These are phyloP conservation scores for Alternaria gaisen DNA, from an alignment of 2,329 filamentous ascomycete genomes.

Conservation along the genomic window DNA sequence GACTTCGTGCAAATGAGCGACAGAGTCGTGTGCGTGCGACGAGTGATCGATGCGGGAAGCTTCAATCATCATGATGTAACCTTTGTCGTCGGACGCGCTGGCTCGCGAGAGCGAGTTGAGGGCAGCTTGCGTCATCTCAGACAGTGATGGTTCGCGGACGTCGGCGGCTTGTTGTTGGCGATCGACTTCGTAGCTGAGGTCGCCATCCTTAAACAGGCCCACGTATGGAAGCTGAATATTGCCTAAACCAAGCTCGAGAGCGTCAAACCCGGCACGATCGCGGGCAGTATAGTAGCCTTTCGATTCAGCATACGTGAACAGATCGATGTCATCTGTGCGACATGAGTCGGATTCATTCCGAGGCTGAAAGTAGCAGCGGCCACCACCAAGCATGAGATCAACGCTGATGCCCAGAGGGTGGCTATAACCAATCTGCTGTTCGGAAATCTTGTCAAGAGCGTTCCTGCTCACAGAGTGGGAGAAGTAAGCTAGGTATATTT, in stretches of 20 bases:
- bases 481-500: no score
- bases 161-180: conserved; percentile 46
- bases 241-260: no score
- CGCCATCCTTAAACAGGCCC: no score
- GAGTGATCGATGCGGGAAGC: conserved; percentile 36
- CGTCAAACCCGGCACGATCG: no score
- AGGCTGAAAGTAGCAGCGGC: no score
- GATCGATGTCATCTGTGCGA: no score
- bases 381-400: conserved; percentile 53
- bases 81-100: conserved; percentile 43
- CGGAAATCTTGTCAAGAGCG: conserved; percentile 50
- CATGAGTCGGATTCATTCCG: no score
- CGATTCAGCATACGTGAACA: no score
- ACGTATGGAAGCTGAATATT: no score
- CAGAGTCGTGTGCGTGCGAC: conserved; percentile 37
- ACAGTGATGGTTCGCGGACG: conserved; percentile 51
- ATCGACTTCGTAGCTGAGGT: conserved; percentile 34
- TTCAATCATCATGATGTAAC: conserved; percentile 54
- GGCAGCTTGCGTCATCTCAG: conserved; percentile 53
- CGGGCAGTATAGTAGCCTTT: no score
- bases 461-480: conserved; percentile 46
- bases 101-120: conserved; percentile 50
- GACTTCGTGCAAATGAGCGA: conserved; percentile 48
- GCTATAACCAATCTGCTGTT: conserved; percentile 52
- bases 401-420: conserved; percentile 53